These are phyloP conservation scores for Picea glauca DNA, from an alignment of 75 land plant species.

Conservation along the genomic window DNA sequence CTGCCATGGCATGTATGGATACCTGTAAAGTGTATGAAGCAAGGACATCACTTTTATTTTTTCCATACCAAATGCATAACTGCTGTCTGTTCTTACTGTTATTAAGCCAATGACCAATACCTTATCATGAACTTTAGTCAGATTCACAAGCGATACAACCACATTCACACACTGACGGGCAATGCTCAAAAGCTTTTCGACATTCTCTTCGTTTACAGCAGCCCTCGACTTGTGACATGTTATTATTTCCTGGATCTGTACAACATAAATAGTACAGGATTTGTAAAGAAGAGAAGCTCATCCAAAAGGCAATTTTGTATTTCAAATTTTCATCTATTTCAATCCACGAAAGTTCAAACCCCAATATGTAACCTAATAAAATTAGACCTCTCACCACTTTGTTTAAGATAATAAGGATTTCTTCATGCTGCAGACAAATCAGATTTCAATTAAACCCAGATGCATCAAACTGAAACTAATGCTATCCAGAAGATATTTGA, in stretches of 20 bases:
- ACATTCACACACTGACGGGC: constrained; percentile 57
- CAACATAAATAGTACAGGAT: neutral
- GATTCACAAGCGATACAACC: constrained; percentile 60
- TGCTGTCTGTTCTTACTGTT: neutral
- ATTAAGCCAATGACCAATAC: constrained; percentile 21
- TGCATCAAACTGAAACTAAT: neutral
- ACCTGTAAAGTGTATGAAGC: constrained; percentile 29
- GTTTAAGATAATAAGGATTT: constrained; percentile 49
- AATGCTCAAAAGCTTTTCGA: constrained; percentile 29
- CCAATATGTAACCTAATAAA: neutral
- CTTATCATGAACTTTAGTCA: constrained; percentile 79
- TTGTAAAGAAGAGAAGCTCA: neutral
- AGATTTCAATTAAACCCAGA: neutral
- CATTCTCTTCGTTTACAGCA: constrained; percentile 26
- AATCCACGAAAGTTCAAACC: neutral
- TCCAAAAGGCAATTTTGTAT: neutral
- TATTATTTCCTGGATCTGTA: constrained; percentile 53
- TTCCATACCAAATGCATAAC: neutral
- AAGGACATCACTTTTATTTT: neutral
- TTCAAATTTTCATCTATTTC: neutral
- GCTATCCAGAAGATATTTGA: neutral
- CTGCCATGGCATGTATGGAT: constrained; percentile 73
- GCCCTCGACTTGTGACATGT: constrained; percentile 30
- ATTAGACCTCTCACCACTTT: constrained; percentile 50
- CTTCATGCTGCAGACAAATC: constrained; percentile 69